phyloP scores from a whole-genome alignment of 805 yeast species.

The Schizosaccharomyces osmophilus region DNA sequence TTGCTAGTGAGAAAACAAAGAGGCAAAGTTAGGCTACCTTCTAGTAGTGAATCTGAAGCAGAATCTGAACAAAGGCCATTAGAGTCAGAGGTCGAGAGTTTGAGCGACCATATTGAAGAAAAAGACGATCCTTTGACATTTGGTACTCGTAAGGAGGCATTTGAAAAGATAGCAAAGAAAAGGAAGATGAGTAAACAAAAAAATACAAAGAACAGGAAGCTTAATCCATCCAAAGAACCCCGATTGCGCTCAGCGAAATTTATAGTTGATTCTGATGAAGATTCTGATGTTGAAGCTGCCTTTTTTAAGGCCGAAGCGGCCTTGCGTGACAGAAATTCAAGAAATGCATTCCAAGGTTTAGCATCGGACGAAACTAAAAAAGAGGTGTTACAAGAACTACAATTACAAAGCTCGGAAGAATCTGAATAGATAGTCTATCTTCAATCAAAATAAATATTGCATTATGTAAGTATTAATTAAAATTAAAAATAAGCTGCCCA shows the following conservation, averaged over 20 bases:
- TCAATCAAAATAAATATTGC: background rate
- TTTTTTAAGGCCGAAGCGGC: conserved; percentile 1
- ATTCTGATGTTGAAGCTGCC: background rate
- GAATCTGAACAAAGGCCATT: background rate
- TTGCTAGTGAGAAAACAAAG: background rate
- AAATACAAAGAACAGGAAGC: background rate
- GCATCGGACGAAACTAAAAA: too few species aligned
- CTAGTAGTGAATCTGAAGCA: background rate
- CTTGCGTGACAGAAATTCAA: background rate
- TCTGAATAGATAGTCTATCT: background rate
- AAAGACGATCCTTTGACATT: background rate
- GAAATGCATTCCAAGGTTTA: background rate
- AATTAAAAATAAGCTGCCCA: conserved; percentile 41
- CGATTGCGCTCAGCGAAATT: background rate
- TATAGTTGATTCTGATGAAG: conserved; percentile 3
- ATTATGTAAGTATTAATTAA: background rate
- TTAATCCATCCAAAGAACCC: background rate
- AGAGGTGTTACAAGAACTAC: background rate
- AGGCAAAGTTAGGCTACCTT: background rate
- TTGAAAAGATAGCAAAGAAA: background rate
- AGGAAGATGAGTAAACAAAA: background rate
- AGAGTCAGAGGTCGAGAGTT: background rate
- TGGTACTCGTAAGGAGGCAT: background rate
- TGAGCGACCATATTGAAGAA: background rate
- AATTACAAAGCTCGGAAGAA: background rate